Evolutionary conservation across 495 filamentous ascomycete genomes (phyloP), one percentile per base, ranked within the genome.

Genomic region (Podospora pseudoanserina): DNA sequence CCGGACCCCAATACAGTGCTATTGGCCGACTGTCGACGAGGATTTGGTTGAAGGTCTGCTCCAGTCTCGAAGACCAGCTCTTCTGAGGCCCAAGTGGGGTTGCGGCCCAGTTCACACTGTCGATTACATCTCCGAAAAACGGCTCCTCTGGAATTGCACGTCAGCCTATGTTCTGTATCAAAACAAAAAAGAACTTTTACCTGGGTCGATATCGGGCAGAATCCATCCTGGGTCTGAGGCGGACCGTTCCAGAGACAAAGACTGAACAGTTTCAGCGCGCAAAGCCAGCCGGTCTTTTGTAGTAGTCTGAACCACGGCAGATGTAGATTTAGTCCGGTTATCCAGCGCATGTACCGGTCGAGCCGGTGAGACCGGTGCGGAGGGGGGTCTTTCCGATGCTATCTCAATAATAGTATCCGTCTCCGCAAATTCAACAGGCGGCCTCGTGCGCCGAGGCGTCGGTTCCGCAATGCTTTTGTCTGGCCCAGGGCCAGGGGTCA

Each of bases 21-120:
- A 87, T 86, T 13, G 88, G 88, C 70, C 89, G 85, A 39, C 88
- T 88, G 71, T 84, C 85, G 20, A 83, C 86, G 79, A 90, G 87
- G 64, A 90, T 85, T 20, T 88, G 77, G 68, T 85, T 84, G 68
- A 84, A 82, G 76, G 88, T 89, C 64, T 85, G 80, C 44, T 87
- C 79, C 19, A 90, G 77, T 65, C 86, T 83, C 30, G 79, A 73
- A 0, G 75, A 74, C 88, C 88, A 90, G 26, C 69, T 72, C 26
- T 86, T 81, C 60, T 89, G 88, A 3, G 87, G 86, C 7, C 88
- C 88, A 3, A 90, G 77, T n/a, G 81, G 72, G 0, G 88, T 90
- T 5, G 75, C 65, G 0, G 82, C 81, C 88, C 88, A 90, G 74
- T 90, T 83, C 18, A 78, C 70, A 32, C 67, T 69, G 59, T 74